Evolutionary conservation across 2,329 filamentous ascomycete species (phyloP).

Genomic region (Gnomoniopsis smithogilvyi): DNA sequence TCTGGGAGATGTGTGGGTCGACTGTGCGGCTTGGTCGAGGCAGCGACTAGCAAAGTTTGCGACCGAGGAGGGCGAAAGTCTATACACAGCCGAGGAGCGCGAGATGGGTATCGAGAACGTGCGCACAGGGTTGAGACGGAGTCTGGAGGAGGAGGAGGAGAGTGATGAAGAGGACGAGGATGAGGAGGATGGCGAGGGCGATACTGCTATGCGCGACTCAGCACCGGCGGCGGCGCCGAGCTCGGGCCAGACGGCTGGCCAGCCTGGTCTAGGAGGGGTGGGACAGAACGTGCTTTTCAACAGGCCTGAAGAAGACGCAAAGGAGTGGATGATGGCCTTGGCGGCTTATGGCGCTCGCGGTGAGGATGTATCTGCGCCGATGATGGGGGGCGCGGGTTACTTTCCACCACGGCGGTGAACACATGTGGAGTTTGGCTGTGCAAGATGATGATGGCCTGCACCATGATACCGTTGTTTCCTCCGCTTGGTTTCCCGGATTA

Average conservation of each 20-base stretch:
- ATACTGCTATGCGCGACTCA: conserved; percentile 27
- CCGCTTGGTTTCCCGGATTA: too few species aligned
- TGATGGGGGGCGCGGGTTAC: background rate
- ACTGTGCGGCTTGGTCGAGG: conserved; percentile 29
- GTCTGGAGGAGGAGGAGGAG: conserved; percentile 46
- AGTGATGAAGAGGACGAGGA: conserved; percentile 60
- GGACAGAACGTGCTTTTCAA: background rate
- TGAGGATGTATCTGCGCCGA: background rate
- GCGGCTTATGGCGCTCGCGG: background rate
- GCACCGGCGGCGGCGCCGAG: conserved; percentile 1
- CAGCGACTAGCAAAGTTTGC: conserved; percentile 35
- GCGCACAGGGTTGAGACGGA: conserved; percentile 64
- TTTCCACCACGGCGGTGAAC: too few species aligned
- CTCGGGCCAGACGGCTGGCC: background rate
- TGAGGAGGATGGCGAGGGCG: conserved; percentile 46
- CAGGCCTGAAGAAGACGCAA: background rate
- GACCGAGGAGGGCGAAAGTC: conserved; percentile 51
- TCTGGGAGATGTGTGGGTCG: conserved; percentile 36
- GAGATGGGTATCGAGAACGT: conserved; percentile 65
- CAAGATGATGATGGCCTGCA: too few species aligned
- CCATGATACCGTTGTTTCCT: too few species aligned
- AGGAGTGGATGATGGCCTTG: background rate
- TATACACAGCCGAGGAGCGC: conserved; percentile 70
- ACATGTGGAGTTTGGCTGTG: too few species aligned
- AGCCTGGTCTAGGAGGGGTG: conserved; percentile 1